phyloP scores from a whole-genome alignment of 257 asterid species.

The Agastache rugosa region DNA sequence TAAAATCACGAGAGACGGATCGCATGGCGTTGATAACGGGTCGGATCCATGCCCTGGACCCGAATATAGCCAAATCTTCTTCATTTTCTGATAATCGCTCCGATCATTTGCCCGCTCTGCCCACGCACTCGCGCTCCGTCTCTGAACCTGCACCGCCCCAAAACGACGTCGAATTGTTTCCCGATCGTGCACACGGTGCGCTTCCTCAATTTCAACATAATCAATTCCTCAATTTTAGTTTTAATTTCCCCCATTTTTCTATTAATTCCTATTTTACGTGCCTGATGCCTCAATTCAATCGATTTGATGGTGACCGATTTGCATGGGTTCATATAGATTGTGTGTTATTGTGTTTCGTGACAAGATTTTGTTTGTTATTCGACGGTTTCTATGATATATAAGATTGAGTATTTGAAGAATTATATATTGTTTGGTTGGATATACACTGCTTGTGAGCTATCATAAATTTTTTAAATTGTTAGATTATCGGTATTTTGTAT shows the following conservation, averaged over 20 bases:
- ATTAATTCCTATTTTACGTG: slow-evolving; percentile 7
- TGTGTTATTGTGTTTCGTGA: neutral
- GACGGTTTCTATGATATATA: neutral
- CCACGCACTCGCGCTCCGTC: slow-evolving; percentile 36
- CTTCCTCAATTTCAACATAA: neutral
- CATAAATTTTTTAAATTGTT: neutral
- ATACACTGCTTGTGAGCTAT: too few relatives aligned
- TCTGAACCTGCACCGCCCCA: slow-evolving; percentile 13
- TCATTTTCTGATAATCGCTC: slow-evolving; percentile 23
- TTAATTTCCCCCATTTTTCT: neutral
- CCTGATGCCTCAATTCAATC: neutral
- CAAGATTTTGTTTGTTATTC: neutral
- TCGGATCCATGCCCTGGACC: slow-evolving; percentile 33
- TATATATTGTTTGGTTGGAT: neutral
- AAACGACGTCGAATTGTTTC: neutral
- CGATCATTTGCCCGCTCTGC: slow-evolving; percentile 12
- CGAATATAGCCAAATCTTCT: slow-evolving; percentile 33
- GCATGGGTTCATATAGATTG: neutral
- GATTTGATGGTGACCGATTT: neutral
- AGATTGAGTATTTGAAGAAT: neutral
- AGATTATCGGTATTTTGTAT: neutral
- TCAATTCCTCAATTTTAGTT: neutral
- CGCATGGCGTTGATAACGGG: slow-evolving; percentile 54
- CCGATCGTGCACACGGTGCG: slow-evolving; percentile 34
- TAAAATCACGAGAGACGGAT: slow-evolving; percentile 43